Conservation (phyloP, 116 monocot genomes). For the Phalaenopsis hybrid region DNA sequence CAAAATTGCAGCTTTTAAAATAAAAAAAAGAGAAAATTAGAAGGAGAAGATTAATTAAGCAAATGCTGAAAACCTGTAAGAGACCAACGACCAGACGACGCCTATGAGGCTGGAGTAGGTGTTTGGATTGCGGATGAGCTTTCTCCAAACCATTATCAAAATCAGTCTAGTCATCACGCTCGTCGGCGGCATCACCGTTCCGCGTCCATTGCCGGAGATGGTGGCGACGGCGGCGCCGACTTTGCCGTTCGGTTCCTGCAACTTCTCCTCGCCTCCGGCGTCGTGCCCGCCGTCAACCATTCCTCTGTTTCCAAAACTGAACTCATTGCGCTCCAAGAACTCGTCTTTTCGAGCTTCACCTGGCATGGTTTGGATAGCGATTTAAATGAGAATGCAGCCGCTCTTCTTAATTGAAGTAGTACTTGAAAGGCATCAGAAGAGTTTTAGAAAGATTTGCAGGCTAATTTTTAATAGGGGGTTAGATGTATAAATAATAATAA, state of each 20-base stretch:
- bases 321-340: slow-evolving; percentile 53
- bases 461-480: neutral
- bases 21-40: neutral
- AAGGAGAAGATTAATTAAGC: neutral
- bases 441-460: too few species aligned
- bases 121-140: slow-evolving; percentile 77
- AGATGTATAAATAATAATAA: neutral
- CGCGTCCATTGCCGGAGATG: neutral
- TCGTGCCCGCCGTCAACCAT: neutral
- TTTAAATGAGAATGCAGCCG: neutral
- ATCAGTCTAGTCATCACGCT: slow-evolving; percentile 75
- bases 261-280: neutral
- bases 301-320: slow-evolving; percentile 73
- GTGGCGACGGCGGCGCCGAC: neutral
- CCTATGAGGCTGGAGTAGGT: slow-evolving; percentile 73
- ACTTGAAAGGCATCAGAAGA: neutral
- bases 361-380: slow-evolving; percentile 4
- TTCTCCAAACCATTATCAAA: slow-evolving; percentile 79
- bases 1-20: neutral
- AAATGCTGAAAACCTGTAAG: slow-evolving; percentile 24
- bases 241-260: slow-evolving; percentile 1
- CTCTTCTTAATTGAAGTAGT: neutral
- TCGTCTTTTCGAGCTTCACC: slow-evolving; percentile 39
- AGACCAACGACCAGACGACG: slow-evolving; percentile 54
- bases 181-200: slow-evolving; percentile 47